Conservation (phyloP, 2,329 filamentous ascomycete species). For the Fonsecaea multimorphosa region DNA sequence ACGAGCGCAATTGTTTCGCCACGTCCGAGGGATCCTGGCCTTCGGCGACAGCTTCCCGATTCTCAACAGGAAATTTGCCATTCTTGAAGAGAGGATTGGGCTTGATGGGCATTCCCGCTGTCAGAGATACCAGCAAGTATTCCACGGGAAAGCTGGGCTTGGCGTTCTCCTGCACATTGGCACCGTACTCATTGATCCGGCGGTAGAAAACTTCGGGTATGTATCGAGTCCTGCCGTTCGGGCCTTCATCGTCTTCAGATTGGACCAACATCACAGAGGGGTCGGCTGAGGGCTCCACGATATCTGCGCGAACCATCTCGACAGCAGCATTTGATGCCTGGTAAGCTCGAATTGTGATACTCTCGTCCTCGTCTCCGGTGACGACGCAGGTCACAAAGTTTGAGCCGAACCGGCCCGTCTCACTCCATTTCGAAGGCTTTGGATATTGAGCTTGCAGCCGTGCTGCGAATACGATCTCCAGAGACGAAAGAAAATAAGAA, state of each 20-base stretch:
- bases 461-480: constrained; percentile 88
- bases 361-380: constrained; percentile 86
- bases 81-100: constrained; percentile 76
- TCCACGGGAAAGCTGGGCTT: constrained; percentile 96
- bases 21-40: constrained; percentile 77
- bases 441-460: constrained; percentile 86
- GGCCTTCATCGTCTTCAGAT: constrained; percentile 81
- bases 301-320: constrained; percentile 94
- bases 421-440: constrained; percentile 94
- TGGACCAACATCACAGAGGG: constrained; percentile 93
- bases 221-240: constrained; percentile 74
- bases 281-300: constrained; percentile 93
- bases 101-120: constrained; percentile 88
- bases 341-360: constrained; percentile 88
- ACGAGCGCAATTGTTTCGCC: constrained; percentile 71
- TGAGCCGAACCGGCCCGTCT: constrained; percentile 90
- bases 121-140: constrained; percentile 93
- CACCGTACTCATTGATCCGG: constrained; percentile 93
- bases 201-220: constrained; percentile 98
- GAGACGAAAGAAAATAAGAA: constrained; percentile 90
- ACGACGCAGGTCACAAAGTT: constrained; percentile 97
- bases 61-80: constrained; percentile 84
- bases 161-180: constrained; percentile 94
- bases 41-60: constrained; percentile 84
- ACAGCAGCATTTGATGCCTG: constrained; percentile 95